A percentile compares a stretch with the other conserved stretches of the same genome.
Conservation (phyloP, 2,329 filamentous ascomycete species). For the Fusarium abutilonis region DNA sequence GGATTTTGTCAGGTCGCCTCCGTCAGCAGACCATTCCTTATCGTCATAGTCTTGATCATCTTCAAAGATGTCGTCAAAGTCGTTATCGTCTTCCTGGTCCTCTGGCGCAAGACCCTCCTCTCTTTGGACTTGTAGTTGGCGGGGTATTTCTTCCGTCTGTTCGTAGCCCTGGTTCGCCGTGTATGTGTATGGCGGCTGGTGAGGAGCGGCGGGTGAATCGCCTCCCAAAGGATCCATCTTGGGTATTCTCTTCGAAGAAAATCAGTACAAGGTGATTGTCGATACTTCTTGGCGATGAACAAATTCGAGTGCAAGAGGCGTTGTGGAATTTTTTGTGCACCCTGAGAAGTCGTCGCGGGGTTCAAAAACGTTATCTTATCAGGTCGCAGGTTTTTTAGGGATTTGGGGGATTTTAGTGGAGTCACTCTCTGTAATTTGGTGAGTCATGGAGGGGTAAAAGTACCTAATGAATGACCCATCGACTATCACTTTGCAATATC, state of each 20-base stretch:
- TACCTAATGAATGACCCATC: slow-evolving; percentile 21
- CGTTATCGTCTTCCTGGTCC: slow-evolving; percentile 40
- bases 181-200: slow-evolving; percentile 58
- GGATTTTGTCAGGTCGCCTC: slow-evolving; percentile 80
- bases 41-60: slow-evolving; percentile 69
- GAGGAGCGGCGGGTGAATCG: slow-evolving; percentile 53
- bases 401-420: slow-evolving; percentile 24
- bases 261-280: not conserved
- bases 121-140: slow-evolving; percentile 46
- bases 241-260: slow-evolving; percentile 6
- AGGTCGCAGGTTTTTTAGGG: slow-evolving; percentile 12
- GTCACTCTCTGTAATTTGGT: slow-evolving; percentile 15
- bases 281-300: slow-evolving; percentile 5
- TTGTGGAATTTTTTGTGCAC: slow-evolving; percentile 41
- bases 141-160: slow-evolving; percentile 50
- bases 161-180: slow-evolving; percentile 57
- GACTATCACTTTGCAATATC: slow-evolving; percentile 11
- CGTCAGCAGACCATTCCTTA: slow-evolving; percentile 68
- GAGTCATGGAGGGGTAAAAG: slow-evolving; percentile 36
- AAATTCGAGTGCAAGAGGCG: slow-evolving; percentile 14
- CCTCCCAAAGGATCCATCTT: slow-evolving; percentile 32
- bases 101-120: slow-evolving; percentile 39
- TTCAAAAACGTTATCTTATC: slow-evolving; percentile 41
- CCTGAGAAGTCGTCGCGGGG: slow-evolving; percentile 38
- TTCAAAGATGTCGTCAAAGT: slow-evolving; percentile 48